Percentiles rank a stretch among this genome's conserved stretches.
phyloP scores from a whole-genome alignment of 805 yeast species.

The Barnettozyma pratensis region DNA sequence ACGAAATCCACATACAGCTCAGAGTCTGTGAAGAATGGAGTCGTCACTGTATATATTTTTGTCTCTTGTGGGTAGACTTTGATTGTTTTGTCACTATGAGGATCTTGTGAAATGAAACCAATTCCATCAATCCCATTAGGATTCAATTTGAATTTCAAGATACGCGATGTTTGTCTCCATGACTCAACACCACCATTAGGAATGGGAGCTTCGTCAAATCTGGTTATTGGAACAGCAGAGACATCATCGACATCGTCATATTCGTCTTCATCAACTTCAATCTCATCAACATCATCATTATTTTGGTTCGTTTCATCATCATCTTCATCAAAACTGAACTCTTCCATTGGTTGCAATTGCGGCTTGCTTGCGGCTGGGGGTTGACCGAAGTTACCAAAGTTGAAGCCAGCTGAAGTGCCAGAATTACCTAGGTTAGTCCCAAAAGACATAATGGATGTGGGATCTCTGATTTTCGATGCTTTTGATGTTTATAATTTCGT shows the following conservation, averaged over 20 bases:
- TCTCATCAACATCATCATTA: constrained; percentile 3
- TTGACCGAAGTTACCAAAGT: too few species aligned
- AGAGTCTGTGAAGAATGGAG: constrained; percentile 37
- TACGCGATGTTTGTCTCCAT: constrained; percentile 32
- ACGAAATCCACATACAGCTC: constrained; percentile 42
- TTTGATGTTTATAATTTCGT: background rate
- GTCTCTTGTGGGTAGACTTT: constrained; percentile 34
- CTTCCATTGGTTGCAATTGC: constrained; percentile 3
- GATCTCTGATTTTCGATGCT: background rate
- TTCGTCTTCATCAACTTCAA: constrained; percentile 16
- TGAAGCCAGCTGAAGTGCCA: too few species aligned
- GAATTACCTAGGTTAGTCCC: background rate
- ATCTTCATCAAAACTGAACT: constrained; percentile 6
- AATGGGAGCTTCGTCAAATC: constrained; percentile 31
- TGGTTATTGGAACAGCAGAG: constrained; percentile 26
- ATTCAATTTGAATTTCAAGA: constrained; percentile 42
- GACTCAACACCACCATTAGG: constrained; percentile 26
- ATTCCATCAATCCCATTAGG: constrained; percentile 37
- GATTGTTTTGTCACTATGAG: constrained; percentile 21
- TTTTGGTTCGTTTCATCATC: constrained; percentile 7
- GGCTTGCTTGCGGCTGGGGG: background rate
- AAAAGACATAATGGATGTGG: background rate
- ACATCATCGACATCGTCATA: constrained; percentile 23
- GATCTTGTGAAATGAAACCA: constrained; percentile 31
- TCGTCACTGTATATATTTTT: constrained; percentile 36